phyloP scores from a whole-genome alignment of 129 eudicot species.

The Sambucus nigra region DNA sequence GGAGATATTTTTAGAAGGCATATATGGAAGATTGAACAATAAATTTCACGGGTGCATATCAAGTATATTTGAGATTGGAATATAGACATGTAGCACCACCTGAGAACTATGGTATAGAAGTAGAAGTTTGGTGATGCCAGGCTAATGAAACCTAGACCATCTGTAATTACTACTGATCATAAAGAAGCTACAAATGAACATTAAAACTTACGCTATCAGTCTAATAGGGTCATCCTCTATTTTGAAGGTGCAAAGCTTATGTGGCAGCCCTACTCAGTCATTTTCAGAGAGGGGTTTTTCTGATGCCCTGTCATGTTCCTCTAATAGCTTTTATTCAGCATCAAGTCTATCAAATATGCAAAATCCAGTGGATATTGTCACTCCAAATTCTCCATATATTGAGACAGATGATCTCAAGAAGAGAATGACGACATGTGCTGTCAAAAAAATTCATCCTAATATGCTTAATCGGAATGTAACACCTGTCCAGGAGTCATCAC shows the following conservation, averaged over 20 bases:
- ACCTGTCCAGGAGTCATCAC: slow-evolving; percentile 15
- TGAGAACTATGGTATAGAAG: no score
- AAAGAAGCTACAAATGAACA: no score
- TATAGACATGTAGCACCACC: no score
- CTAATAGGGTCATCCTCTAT: background rate
- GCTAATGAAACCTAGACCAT: no score
- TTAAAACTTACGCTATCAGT: background rate
- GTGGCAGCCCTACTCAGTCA: slow-evolving; percentile 46
- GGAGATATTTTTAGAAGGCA: background rate
- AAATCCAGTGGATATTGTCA: slow-evolving; percentile 19
- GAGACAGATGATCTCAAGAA: slow-evolving; percentile 23
- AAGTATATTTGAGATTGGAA: no score
- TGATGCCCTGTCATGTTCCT: slow-evolving; percentile 47
- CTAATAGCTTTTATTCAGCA: slow-evolving; percentile 46
- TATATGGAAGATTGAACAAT: background rate
- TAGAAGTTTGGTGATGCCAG: no score
- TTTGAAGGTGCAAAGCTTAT: slow-evolving; percentile 42
- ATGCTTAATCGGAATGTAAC: slow-evolving; percentile 9
- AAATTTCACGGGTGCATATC: no score
- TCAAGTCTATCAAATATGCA: slow-evolving; percentile 41
- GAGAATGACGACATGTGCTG: slow-evolving; percentile 10
- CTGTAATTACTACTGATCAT: no score
- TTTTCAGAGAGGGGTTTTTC: slow-evolving; percentile 41
- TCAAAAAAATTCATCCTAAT: slow-evolving; percentile 6
- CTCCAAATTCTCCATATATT: slow-evolving; percentile 25